Conservation (phyloP, 2,329 filamentous ascomycete genomes). For the Davidsoniella neocaledoniae region DNA sequence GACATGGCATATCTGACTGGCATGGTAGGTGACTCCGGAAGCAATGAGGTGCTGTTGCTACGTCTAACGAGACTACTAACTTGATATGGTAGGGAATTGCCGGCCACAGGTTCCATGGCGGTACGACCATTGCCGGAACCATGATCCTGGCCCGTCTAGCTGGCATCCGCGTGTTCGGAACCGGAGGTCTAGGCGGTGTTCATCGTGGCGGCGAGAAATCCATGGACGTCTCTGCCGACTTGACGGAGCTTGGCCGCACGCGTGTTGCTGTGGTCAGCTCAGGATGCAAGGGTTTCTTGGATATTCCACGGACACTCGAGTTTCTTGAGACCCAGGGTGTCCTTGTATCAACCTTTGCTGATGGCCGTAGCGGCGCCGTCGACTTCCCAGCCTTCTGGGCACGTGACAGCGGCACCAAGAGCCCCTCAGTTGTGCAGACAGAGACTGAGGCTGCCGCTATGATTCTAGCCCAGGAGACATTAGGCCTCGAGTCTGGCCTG, state of each 20-base stretch:
- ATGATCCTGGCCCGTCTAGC: slow-evolving; percentile 78
- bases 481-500: slow-evolving; percentile 62
- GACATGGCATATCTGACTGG: slow-evolving; percentile 73
- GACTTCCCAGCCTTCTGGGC: slow-evolving; percentile 92
- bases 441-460: slow-evolving; percentile 81
- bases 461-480: slow-evolving; percentile 57
- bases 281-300: slow-evolving; percentile 91
- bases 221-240: slow-evolving; percentile 88
- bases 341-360: slow-evolving; percentile 75
- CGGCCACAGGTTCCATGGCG: slow-evolving; percentile 60
- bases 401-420: slow-evolving; percentile 66
- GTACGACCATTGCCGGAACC: slow-evolving; percentile 84
- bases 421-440: slow-evolving; percentile 56
- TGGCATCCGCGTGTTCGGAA: slow-evolving; percentile 85
- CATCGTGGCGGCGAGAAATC: slow-evolving; percentile 74
- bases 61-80: too few relatives aligned
- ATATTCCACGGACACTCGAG: slow-evolving; percentile 80
- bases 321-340: slow-evolving; percentile 56
- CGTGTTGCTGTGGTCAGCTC: slow-evolving; percentile 76
- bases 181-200: slow-evolving; percentile 84
- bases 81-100: slow-evolving; percentile 34
- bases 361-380: slow-evolving; percentile 51
- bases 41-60: too few relatives aligned
- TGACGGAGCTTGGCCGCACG: slow-evolving; percentile 83
- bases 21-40: slow-evolving; percentile 34